A percentile compares a stretch with the other conserved stretches of the same genome.
These are phyloP conservation scores for Phytopythium helicoides DNA, from an alignment of 352 stramenopile species.

Conservation along the genomic window DNA sequence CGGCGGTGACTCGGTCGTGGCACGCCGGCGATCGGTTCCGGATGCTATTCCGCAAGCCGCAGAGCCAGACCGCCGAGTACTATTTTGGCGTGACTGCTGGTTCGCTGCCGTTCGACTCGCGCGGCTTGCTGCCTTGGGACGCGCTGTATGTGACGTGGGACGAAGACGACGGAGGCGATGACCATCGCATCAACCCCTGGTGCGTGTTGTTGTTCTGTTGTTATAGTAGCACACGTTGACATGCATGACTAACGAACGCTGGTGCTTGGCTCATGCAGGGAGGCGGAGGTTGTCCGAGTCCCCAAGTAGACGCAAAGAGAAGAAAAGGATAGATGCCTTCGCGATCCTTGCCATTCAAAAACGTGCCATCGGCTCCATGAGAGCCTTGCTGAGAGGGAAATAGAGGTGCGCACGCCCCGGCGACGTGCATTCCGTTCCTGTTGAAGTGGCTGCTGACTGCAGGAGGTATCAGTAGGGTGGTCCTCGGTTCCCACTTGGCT, in stretches of 20 bases:
- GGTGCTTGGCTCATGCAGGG: constrained; percentile 21
- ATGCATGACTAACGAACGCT: neutral
- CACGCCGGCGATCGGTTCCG: constrained; percentile 65
- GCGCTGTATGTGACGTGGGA: constrained; percentile 79
- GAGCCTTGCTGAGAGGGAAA: too few relatives aligned
- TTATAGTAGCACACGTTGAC: neutral
- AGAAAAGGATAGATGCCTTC: constrained; percentile 1
- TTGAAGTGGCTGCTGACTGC: too few relatives aligned
- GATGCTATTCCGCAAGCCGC: constrained; percentile 73
- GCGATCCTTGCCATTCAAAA: too few relatives aligned
- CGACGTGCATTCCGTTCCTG: too few relatives aligned
- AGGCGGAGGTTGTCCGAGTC: constrained; percentile 38
- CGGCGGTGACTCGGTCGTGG: constrained; percentile 56
- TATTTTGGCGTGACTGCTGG: constrained; percentile 65
- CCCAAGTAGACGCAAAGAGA: constrained; percentile 20
- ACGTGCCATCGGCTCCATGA: too few relatives aligned
- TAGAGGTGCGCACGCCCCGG: too few relatives aligned
- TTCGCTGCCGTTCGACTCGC: constrained; percentile 52
- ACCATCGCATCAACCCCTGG: constrained; percentile 85
- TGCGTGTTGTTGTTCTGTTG: constrained; percentile 23
- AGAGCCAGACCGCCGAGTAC: constrained; percentile 67
- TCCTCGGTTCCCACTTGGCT: too few relatives aligned
- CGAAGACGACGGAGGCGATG: constrained; percentile 78
- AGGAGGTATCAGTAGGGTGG: too few relatives aligned
- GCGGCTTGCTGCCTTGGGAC: constrained; percentile 79